These are phyloP conservation scores for Rhododendron simsii DNA, from an alignment of 148 eudicot species.

Conservation along the genomic window DNA sequence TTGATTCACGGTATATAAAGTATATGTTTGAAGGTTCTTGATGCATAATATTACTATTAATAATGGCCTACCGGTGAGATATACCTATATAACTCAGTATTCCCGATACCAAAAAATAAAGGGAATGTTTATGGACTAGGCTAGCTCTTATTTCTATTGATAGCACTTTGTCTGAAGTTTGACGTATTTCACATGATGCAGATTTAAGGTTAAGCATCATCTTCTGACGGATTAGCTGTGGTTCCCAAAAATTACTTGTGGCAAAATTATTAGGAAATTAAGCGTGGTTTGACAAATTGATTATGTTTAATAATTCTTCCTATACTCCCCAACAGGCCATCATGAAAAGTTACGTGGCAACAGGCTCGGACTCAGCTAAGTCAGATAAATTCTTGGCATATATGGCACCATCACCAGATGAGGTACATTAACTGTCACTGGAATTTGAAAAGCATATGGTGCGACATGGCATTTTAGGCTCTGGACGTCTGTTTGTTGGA, in stretches of 20 bases:
- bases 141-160: neutral
- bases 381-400: constrained; percentile 82
- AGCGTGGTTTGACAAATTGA: neutral
- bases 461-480: neutral
- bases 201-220: neutral
- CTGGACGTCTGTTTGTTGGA: neutral
- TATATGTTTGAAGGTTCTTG: neutral
- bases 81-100: neutral
- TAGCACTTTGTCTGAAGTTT: neutral
- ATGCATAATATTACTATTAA: neutral
- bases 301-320: neutral
- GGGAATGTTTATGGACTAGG: neutral
- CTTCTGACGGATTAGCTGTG: neutral
- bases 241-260: neutral
- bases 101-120: neutral
- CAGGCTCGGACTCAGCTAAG: constrained; percentile 55
- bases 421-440: constrained; percentile 40
- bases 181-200: neutral
- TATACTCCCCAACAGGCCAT: constrained; percentile 54
- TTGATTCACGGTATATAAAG: neutral
- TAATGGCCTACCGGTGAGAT: neutral
- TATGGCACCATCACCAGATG: constrained; percentile 79
- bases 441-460: neutral
- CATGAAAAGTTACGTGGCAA: constrained; percentile 76
- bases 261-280: neutral